Evolutionary conservation across 768 basidiomycete species (phyloP).

Genomic region (Amanita molliuscula): DNA sequence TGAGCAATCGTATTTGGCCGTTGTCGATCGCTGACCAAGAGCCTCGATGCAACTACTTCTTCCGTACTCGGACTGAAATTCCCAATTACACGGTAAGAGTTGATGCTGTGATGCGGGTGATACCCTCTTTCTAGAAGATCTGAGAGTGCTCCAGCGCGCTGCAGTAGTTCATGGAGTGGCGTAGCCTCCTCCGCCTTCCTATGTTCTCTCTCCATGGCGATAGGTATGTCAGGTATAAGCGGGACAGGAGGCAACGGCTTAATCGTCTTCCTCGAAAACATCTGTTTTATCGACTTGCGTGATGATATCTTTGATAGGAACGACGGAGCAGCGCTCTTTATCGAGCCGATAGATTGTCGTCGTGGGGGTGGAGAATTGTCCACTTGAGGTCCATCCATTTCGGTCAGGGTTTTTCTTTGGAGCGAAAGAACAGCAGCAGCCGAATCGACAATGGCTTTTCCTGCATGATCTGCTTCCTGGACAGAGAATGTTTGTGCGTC

Average conservation of each 20-base stretch:
- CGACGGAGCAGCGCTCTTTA: conserved; percentile 37
- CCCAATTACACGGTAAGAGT: conserved; percentile 15
- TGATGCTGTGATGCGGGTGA: conserved; percentile 37
- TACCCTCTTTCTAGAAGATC: conserved; percentile 43
- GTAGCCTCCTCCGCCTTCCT: conserved; percentile 34
- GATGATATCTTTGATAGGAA: conserved; percentile 40
- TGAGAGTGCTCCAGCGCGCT: conserved; percentile 37
- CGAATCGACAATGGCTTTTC: background rate
- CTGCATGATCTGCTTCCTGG: background rate
- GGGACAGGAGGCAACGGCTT: conserved; percentile 58
- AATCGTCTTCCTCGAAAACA: conserved; percentile 29
- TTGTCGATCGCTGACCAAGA: background rate
- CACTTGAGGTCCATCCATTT: background rate
- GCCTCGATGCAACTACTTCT: conserved; percentile 5
- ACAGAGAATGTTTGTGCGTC: background rate
- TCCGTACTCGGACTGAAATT: conserved; percentile 13
- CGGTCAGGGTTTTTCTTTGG: background rate
- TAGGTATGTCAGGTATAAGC: conserved; percentile 32
- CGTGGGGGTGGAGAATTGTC: background rate
- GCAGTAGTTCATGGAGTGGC: conserved; percentile 42
- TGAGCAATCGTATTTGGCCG: conserved; percentile 5
- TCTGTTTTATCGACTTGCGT: conserved; percentile 24
- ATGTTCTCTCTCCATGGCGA: conserved; percentile 30
- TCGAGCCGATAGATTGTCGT: conserved; percentile 34
- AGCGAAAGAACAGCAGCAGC: background rate